Base-by-base conservation (phyloP, 768 basidiomycete genomes). In the Termitomyces heimii region DNA sequence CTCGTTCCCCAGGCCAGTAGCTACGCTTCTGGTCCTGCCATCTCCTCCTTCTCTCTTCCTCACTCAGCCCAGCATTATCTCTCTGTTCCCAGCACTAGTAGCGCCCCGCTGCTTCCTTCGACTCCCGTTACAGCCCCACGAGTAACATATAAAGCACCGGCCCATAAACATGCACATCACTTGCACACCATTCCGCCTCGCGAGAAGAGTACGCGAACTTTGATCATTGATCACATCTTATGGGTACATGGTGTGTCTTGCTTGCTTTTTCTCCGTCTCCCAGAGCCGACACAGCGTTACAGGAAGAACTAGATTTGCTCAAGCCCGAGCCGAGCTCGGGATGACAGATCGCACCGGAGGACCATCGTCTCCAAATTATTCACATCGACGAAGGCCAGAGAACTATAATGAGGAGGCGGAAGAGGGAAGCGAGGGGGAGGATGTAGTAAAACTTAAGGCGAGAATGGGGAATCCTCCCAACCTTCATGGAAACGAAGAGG, bases 121-220 rank as follows among this genome's bases (percentile, higher is more conserved):
- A 54, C 58, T 22, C 52, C 64, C 22, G 54, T 53, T 39, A 54
- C 57, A 5, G 56, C 59, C n/a, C 55, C 66, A 10, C 63, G 61
- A 29, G 60, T 66, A 9, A 65, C 78, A 0, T 88, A 87, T 73
- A 81, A 77, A 60, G 82, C 88, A 2, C 88, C 88, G 8, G 91
- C 92, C 1, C 92, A 93, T 71, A 90, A 87, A 62, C 89, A 92
- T 76, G 91, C 91, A 0, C 92, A 93, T 68, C 89, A 93, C 67
- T 72, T 93, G 1, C 91, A 94, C 67, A 84, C 88, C 2, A 92
- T 94, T 32, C 91, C 91, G 2, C 92, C 89, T 3, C 75, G 89
- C 39, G 91, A 94, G 70, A 94, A 93, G 75, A 89, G 88, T n/a
- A 92, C 91, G 8, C 77, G 90, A 32, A 93, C 90, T 10, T 77